Evolutionary conservation across 2,329 filamentous ascomycete genomes (phyloP), one percentile per base, ranked within the genome.

Genomic region (Aureobasidium subglaciale): DNA sequence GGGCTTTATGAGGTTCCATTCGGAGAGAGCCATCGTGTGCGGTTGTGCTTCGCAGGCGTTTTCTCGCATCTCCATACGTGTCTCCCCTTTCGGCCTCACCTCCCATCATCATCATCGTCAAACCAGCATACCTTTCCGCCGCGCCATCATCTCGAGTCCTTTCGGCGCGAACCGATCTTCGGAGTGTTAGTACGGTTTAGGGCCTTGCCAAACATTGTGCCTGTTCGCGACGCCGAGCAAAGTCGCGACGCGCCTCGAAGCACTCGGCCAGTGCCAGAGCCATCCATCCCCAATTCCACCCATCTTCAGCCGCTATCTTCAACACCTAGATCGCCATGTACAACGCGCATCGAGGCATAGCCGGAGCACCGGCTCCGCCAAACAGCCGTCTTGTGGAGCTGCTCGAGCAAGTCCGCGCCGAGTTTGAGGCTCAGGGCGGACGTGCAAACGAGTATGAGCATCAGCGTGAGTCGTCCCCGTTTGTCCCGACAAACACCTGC

Each of bases 361-460:
- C 84, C 60, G 75, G 76, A 60, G 68, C 67, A 59, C 68, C 68
- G 54, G 65, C 61, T 62, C 85, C 83, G 62, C 85, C 87, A 58
- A 81, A 78, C 74, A 80, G 76, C 64, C 90, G 93, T 63, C 79
- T 97, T 65, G 90, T 87, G 63, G 92, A 99, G 78, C 83, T 97
- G 61, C 80, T 99, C 67, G 92, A 97, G 56, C 87, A 90, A 70
- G 83, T 99, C 65, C 85, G 92, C 68, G 81, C 83, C 67, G 93
- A 99, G 73, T 97, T 96, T 64, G 92, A 97, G 63, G 85, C 80
- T 59, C 67, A 69, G 50, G 80, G 86, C 64, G 84, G 88, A 62
- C 84, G 88, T 64, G 87, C 84, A 62, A 89, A 89, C 69, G 88
- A 90, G 64, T 95, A 90, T 70, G 92, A 99, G 70, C 88, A 92